Conservation (phyloP, 345 rosid genomes). For the Gossypium stocksii region DNA sequence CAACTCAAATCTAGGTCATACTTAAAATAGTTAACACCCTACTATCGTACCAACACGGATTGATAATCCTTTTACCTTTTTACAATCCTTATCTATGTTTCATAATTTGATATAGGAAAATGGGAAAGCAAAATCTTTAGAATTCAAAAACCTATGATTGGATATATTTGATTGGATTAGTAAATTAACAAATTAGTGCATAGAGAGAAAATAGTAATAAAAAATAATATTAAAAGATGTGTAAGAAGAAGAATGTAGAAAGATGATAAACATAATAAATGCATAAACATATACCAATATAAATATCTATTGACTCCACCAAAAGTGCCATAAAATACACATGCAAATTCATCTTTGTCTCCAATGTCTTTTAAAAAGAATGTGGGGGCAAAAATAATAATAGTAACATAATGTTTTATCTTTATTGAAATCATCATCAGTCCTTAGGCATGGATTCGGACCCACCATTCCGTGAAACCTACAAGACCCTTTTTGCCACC, state of each 20-base stretch:
- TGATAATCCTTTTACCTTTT: too few relatives aligned
- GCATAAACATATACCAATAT: neutral
- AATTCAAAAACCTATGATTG: neutral
- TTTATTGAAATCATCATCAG: constrained; percentile 5
- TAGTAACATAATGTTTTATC: too few relatives aligned
- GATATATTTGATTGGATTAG: neutral
- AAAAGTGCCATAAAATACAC: constrained; percentile 17
- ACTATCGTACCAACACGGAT: too few relatives aligned
- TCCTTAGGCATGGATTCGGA: constrained; percentile 41
- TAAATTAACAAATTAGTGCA: neutral
- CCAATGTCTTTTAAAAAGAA: constrained; percentile 18
- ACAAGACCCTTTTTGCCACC: constrained; percentile 48
- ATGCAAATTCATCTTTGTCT: constrained; percentile 24
- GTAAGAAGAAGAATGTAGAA: constrained; percentile 1
- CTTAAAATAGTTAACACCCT: too few relatives aligned
- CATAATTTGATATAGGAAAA: neutral
- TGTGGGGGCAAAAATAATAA: constrained; percentile 6
- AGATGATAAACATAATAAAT: neutral
- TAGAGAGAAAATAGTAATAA: neutral
- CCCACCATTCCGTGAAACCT: constrained; percentile 73
- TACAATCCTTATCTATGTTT: neutral
- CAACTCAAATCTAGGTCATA: too few relatives aligned
- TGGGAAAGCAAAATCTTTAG: neutral
- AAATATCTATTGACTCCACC: neutral
- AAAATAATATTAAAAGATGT: neutral